Evolutionary conservation across 2,329 filamentous ascomycete genomes (phyloP), one percentile per base, ranked within the genome.

Genomic region (Fusarium concolor): DNA sequence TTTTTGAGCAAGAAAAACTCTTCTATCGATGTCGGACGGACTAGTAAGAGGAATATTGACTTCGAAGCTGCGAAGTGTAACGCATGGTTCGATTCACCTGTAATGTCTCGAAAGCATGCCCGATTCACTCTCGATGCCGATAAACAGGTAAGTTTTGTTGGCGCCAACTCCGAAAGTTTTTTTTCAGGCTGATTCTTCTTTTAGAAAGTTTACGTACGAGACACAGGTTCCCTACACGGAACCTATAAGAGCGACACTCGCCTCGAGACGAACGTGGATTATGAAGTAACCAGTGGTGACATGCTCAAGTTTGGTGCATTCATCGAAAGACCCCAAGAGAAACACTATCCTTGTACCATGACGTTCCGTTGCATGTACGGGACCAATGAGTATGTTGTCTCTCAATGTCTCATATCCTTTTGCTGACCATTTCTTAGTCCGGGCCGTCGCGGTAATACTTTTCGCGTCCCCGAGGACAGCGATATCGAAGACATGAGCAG

Each of bases 91-190:
- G 86, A 92, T 67, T 90, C 87, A 57, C 87, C 90, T 0, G 90
- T 93, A 35, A 90, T 93, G 82, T 92, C 90, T 24, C 84, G 91
- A 43, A 76, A 86, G 12, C 91, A 93, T 77, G 91, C 90, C 17
- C 78, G 85, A 42, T 73, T 90, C 6, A 68, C 73, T 17, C 80
- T 84, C 6, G 78, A 85, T 47, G 70, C 81, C 11, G 75, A 81
- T 3, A 71, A 76, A 9, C 80, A 83, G 76, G 87, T 87, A 77
- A 59, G 78, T 45, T 54, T 64, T 38, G 20, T 31, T 33, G 15
- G 44, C 44, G 42, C 35, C 43, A 38, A 35, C 17, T n/a, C 17
- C 10, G 17, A 18, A 28, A 29, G 35, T 12, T 15, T 10, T 33
- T 22, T 14, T 39, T 45, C 6, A 44, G 42, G 33, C 67, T 76